Evolutionary conservation across 345 rosid genomes (phyloP).

Genomic region (Acer negundo): DNA sequence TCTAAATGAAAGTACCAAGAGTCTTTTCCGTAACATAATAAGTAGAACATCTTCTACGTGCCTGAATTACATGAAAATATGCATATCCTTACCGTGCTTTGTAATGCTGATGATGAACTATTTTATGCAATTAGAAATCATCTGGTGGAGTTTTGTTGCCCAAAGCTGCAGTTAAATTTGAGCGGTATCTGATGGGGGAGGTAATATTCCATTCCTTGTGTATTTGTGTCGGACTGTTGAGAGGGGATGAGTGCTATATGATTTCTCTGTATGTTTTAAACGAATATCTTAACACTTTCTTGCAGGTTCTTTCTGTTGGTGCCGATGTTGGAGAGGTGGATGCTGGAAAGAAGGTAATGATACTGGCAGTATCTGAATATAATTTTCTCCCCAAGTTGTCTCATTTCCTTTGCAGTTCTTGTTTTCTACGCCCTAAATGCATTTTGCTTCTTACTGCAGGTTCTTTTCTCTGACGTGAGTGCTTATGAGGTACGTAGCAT

Average conservation of each 20-base stretch:
- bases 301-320: conserved; percentile 77
- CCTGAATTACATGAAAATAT: not conserved
- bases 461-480: conserved; percentile 82
- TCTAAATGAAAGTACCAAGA: not conserved
- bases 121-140: conserved; percentile 57
- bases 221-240: not conserved
- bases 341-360: conserved; percentile 74
- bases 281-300: not conserved
- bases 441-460: conserved; percentile 48
- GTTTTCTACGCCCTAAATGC: not conserved
- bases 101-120: conserved; percentile 3
- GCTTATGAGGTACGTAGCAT: conserved; percentile 69
- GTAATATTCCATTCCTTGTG: conserved; percentile 36
- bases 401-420: not conserved
- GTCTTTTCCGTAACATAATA: not conserved
- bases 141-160: conserved; percentile 90
- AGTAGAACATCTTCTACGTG: not conserved
- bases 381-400: not conserved
- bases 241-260: not conserved
- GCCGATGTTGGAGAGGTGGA: conserved; percentile 61
- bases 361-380: not conserved
- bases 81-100: not conserved
- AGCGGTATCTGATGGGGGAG: conserved; percentile 85
- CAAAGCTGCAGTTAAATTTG: conserved; percentile 88
- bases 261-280: not conserved